A percentile compares a stretch with the other conserved stretches of the same genome.
phyloP scores from a whole-genome alignment of 164 flowering plant genomes.

The Warburgia ugandensis region DNA sequence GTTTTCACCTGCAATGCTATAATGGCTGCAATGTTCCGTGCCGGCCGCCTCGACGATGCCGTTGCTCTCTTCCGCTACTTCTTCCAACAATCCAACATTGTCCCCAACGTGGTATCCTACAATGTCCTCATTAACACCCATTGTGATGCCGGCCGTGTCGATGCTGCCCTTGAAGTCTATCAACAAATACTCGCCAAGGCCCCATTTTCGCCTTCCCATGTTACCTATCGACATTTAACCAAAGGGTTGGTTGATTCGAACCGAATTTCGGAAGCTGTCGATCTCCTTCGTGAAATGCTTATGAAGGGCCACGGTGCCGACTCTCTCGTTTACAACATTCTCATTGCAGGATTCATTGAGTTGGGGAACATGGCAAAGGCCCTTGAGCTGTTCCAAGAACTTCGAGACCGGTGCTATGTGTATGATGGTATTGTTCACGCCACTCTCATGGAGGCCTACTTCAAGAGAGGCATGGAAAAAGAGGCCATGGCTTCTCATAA shows the following conservation, averaged over 20 bases:
- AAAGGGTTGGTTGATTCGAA: conserved; percentile 61
- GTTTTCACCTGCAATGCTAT: conserved; percentile 86
- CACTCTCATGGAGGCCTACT: conserved; percentile 71
- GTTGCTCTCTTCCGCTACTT: conserved; percentile 55
- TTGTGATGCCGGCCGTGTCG: conserved; percentile 51
- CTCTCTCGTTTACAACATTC: conserved; percentile 60
- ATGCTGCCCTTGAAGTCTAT: conserved; percentile 43
- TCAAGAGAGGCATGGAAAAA: conserved; percentile 47
- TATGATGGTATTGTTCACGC: conserved; percentile 80
- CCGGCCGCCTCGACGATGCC: conserved; percentile 52
- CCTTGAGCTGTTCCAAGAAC: conserved; percentile 66
- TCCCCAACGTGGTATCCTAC: conserved; percentile 73
- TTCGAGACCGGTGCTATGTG: conserved; percentile 60
- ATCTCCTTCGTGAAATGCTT: conserved; percentile 67
- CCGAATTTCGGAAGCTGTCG: conserved; percentile 51
- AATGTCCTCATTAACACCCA: conserved; percentile 57
- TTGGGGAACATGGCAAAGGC: conserved; percentile 55
- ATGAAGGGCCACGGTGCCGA: conserved; percentile 73
- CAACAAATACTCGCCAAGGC: conserved; percentile 45
- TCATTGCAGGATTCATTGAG: conserved; percentile 52
- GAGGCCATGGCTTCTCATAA: conserved; percentile 73
- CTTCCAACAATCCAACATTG: conserved; percentile 43
- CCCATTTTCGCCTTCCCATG: conserved; percentile 59
- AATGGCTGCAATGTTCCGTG: conserved; percentile 64
- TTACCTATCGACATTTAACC: conserved; percentile 62